phyloP scores from a whole-genome alignment of 2,329 filamentous ascomycete genomes.

The Didymella arachidicola region DNA sequence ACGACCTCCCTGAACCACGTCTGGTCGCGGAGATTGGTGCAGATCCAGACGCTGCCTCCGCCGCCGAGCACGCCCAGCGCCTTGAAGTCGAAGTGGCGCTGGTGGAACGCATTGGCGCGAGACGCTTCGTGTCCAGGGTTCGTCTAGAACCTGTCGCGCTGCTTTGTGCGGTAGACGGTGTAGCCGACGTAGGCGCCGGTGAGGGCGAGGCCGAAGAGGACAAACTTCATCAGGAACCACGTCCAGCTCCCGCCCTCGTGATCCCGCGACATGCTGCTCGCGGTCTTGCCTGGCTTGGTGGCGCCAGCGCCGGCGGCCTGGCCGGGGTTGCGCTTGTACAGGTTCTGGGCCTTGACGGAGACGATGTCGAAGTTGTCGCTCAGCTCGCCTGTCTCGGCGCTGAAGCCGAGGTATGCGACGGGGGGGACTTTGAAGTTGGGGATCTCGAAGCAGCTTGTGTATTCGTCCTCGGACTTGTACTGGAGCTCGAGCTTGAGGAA shows the following conservation, averaged over 20 bases:
- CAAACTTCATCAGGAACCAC: conserved; percentile 81
- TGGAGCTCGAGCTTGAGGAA: conserved; percentile 87
- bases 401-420: conserved; percentile 70
- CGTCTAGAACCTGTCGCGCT: conserved; percentile 56
- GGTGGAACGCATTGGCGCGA: conserved; percentile 7
- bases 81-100: conserved; percentile 12
- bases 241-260: conserved; percentile 67
- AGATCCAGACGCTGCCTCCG: conserved; percentile 10
- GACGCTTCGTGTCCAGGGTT: neutral
- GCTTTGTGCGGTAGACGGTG: conserved; percentile 78
- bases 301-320: conserved; percentile 27
- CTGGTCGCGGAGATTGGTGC: conserved; percentile 6
- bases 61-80: conserved; percentile 6
- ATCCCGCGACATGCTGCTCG: conserved; percentile 49
- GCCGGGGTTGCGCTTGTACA: conserved; percentile 69
- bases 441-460: conserved; percentile 86
- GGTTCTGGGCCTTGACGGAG: conserved; percentile 82
- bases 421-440: conserved; percentile 75
- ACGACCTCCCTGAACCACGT: conserved; percentile 9
- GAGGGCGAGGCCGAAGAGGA: conserved; percentile 74
- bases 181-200: conserved; percentile 84
- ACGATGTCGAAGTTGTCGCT: conserved; percentile 98
- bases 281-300: conserved; percentile 28
- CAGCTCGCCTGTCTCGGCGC: conserved; percentile 92
- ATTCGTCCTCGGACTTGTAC: conserved; percentile 89